A percentile compares a stretch with the other conserved stretches of the same genome.
phyloP scores from a whole-genome alignment of 495 filamentous ascomycete species.

The Neohortaea acidophila region DNA sequence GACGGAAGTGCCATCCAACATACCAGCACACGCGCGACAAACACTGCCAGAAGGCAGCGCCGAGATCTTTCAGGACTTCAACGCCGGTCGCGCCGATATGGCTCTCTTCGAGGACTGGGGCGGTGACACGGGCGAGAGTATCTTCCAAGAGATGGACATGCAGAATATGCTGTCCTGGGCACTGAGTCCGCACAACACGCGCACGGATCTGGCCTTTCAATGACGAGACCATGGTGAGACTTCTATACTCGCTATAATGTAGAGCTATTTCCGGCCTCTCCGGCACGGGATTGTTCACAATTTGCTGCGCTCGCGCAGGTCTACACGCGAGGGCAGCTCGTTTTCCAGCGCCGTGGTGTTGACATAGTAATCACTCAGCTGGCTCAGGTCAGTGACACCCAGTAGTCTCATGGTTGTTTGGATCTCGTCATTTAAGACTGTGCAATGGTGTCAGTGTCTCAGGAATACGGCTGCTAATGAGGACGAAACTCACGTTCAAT shows the following conservation, averaged over 20 bases:
- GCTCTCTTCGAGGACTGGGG: too few species aligned
- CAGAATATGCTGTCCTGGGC: background rate
- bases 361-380: constrained; percentile 1
- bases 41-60: too few species aligned
- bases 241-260: too few species aligned
- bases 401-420: background rate
- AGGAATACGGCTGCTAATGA: background rate
- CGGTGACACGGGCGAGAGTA: too few species aligned
- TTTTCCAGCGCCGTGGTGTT: constrained; percentile 1
- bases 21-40: too few species aligned
- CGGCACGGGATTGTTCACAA: too few species aligned
- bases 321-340: background rate
- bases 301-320: background rate
- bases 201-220: too few species aligned
- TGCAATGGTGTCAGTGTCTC: background rate
- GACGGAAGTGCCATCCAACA: too few species aligned
- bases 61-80: too few species aligned
- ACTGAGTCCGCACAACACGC: background rate
- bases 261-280: too few species aligned
- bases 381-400: background rate
- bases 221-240: too few species aligned
- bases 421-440: constrained; percentile 1
- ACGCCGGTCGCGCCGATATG: too few species aligned
- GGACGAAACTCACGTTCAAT: background rate
- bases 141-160: background rate